Base-by-base conservation (phyloP, 306 rosid genomes). In the Prosopis cineraria region DNA sequence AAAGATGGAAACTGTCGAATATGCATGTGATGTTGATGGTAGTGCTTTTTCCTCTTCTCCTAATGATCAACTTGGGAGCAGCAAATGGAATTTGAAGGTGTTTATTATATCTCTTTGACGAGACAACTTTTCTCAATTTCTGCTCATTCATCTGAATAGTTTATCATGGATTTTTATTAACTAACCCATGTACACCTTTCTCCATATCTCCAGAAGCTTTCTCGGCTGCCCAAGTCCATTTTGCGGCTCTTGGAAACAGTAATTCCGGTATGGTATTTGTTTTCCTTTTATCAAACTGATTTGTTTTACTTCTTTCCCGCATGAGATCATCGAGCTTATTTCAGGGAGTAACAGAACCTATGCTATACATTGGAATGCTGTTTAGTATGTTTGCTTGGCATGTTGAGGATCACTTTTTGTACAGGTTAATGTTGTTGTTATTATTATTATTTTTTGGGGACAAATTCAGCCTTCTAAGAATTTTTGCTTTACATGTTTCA, bases 351-450 rank as follows among this genome's bases (percentile, higher is more conserved):
- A 93, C 98, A 2, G 98, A 93, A 75, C 98, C 99, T 58, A 95
- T 95, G 99, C 85, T 95, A 25, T 95, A 95, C 88, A 91, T 95
- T 80, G 98, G 97, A 74, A 95, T 95, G 97, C 86, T 95, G 65
- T 95, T 95, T 78, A 95, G 99, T 66, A 82, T 95, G 90, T 95
- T 95, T 87, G 99, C 97, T 29, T 95, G 99, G 98, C 98, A 95
- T 20, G 99, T 93, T 80, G 98, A 95, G 82, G 99, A 95, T 85
- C 98, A 93, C 85, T 95, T 83, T 79, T 77, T 95, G 85, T 93
- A 95, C 85, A 95, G 99, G 99, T 93, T 82, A 43, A 9, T 64
- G 70, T n/a, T n/a, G n/a, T n/a, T n/a, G n/a, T n/a, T n/a, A n/a
- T n/a, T n/a, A n/a, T n/a, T n/a, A n/a, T n/a, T n/a, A n/a, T n/a